Percentiles rank a stretch among this genome's conserved stretches.
These are phyloP conservation scores for Xylaria sp. DNA, from an alignment of 2,329 filamentous ascomycete species.

Conservation along the genomic window DNA sequence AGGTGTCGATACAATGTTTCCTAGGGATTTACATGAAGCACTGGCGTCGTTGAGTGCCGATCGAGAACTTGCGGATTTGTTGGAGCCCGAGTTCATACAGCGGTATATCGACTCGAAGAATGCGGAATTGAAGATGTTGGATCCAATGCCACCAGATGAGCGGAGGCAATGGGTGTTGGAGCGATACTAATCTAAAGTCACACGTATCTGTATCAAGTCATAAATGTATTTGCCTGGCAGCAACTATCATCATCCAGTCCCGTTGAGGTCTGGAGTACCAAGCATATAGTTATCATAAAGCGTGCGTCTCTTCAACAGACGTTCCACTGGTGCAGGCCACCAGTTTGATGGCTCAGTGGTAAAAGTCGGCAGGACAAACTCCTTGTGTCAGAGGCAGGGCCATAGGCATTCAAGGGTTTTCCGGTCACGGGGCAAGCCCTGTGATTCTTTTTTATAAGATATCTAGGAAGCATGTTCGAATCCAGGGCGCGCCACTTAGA, in stretches of 20 bases:
- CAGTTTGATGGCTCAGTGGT: not conserved
- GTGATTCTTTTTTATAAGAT: slow-evolving; percentile 1
- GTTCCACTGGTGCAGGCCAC: not conserved
- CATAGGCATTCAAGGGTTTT: not conserved
- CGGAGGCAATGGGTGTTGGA: no score
- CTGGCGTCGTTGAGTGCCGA: slow-evolving; percentile 60
- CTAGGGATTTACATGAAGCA: slow-evolving; percentile 63
- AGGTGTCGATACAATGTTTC: slow-evolving; percentile 67
- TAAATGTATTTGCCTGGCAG: no score
- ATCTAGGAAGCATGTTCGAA: not conserved
- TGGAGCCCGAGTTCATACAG: slow-evolving; percentile 64
- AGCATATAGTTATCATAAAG: not conserved
- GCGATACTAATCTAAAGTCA: no score
- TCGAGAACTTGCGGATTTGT: slow-evolving; percentile 54
- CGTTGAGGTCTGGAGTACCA: not conserved
- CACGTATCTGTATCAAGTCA: no score
- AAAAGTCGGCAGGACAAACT: slow-evolving; percentile 4
- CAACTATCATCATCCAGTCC: no score
- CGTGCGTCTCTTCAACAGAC: not conserved
- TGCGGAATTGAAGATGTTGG: slow-evolving; percentile 64
- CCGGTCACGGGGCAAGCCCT: slow-evolving; percentile 10
- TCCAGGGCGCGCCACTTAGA: not conserved
- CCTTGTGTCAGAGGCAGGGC: not conserved
- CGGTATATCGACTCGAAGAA: slow-evolving; percentile 70
- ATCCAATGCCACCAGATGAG: slow-evolving; percentile 54